Base-by-base conservation (phyloP, 2,329 filamentous ascomycete genomes). In the Colletotrichum navitas region DNA sequence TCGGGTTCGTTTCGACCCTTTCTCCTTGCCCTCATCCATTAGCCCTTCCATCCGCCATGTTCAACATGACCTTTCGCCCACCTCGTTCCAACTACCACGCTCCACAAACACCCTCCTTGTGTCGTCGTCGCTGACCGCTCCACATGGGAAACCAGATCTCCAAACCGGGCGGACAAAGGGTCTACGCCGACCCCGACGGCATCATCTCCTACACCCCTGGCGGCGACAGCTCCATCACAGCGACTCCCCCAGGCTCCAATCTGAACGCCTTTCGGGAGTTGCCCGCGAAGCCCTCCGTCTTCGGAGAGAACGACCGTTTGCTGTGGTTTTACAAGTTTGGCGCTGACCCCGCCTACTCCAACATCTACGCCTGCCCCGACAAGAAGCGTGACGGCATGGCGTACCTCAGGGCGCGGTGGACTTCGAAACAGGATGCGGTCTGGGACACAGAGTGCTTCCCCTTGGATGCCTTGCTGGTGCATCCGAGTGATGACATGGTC, bases 161-260 rank as follows among this genome's bases (percentile, higher is more conserved):
- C 39, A 90, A 91, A 5, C 89, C 90, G 6, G 90, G 90, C 36
- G 90, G 91, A 34, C 90, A 93, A 76, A 80, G 84, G 68, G 83
- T 91, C 75, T 92, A 89, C 78, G 83, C 92, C 68, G 82, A 80
- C 3, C 81, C 85, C 4, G 79, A 83, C 34, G 91, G 90, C 7
- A 81, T 84, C 12, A 78, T 92, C 68, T 82, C 83, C 66, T 92
- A 88, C 80, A 88, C 89, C 0, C 73, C 76, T 26, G 83, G 60
- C 24, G 60, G 49, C 34, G 24, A 49, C 6, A 52, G 45, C 89
- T 0, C 89, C 91, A 80, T 90, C 88, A 0, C 79, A 2, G 80
- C 76, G 67, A 85, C 86, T 6, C 89, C 89, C 0, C 73, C 79
- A 0, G 89, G 88, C 12, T 85, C 88, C 10, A 78, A 84, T 47